Base-by-base conservation (phyloP, 805 yeast species). In the Blastobotrys peoriensis region DNA sequence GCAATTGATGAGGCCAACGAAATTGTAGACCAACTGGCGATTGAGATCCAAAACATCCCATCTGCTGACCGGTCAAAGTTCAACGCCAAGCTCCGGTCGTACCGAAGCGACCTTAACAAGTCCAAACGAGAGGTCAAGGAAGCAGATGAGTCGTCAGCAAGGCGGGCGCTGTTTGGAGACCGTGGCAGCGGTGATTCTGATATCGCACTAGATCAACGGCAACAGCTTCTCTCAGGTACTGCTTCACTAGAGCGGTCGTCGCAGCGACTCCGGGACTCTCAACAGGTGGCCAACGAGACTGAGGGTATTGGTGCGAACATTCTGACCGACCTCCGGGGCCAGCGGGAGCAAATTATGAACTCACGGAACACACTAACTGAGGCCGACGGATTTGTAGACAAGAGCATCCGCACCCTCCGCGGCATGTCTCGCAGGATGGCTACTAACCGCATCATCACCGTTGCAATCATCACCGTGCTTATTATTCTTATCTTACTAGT, bases 341-440 rank as follows among this genome's bases (percentile, higher is more conserved):
- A 93, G 67, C 73, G 98, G 47, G 98, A 93, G 58, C 97, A 94
- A 59, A 76, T 93, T 36, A 69, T 78, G 43, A 87, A 89, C 56
- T 79, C 96, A 18, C 78, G 97, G 63, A 85, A 83, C 56, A 86
- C 95, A 0, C 69, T 93, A 41, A 76, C 76, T 65, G 91, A 88
- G 50, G 98, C 98, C 0, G 98, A 93, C 61, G 79, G 83, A 0
- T 87, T 89, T 58, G 96, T 93, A 43, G 98, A 93, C 65, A 81
- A 84, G 60, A 81, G 93, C 45, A 75, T 93, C 45, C 77, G 84
- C 46, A 93, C 98, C 1, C 70, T 93, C 57, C 80, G 87, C 56
- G 75, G 86, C 16, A 93, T 93, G 98, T 83, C 95, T 20, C 75
- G 98, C 64, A 71, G 98, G 57, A 73, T 89, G 72, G 87, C 94